Base-by-base conservation (phyloP, 305 asterid species). In the Fraxinus sp. region DNA sequence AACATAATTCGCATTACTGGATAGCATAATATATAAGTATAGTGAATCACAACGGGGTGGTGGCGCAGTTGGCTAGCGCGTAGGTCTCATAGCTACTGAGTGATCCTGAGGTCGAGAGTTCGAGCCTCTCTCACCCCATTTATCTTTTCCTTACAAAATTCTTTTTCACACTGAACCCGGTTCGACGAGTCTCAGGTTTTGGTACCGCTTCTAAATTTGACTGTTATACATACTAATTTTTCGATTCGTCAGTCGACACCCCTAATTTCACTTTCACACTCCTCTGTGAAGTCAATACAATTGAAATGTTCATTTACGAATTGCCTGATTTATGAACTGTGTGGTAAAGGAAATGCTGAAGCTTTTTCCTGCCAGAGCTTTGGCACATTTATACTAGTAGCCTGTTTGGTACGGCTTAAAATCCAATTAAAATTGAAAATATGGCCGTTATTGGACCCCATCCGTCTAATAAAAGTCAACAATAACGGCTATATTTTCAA, bases 61-160 rank as follows among this genome's bases (percentile, higher is more conserved):
- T 93, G 95, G 96, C 96, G 92, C 96, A 93, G 96, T 93, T 93
- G 96, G 94, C 92, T 93, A 91, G 97, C 96, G 94, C 97, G 96
- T 93, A 91, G 96, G 92, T 91, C 94, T 93, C 95, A 92, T 92
- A 92, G 94, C 97, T 90, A 3, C 20, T 81, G 97, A 90, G 97
- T 81, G 0, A 91, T 92, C 95, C 93, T 92, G 95, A 91, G 97
- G 97, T 92, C 95, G 93, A 92, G 97, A 91, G 95, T 92, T 92
- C 93, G 90, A 90, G 92, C 95, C 92, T 91, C 91, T 91, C 92
- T 91, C 93, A 86, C 94, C 93, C 93, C 93, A 87, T 4, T 24
- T 14, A 14, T 14, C 0, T 16, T 52, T 52, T 52, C 57, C 57
- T 52, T 0, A n/a, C 3, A 52, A 4, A 52, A 52, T 52, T 52